Evolutionary conservation across 192 early-diverging fungal species (phyloP), one percentile per base, ranked within the genome.

Genomic region (Gryganskiella cystojenkinii): DNA sequence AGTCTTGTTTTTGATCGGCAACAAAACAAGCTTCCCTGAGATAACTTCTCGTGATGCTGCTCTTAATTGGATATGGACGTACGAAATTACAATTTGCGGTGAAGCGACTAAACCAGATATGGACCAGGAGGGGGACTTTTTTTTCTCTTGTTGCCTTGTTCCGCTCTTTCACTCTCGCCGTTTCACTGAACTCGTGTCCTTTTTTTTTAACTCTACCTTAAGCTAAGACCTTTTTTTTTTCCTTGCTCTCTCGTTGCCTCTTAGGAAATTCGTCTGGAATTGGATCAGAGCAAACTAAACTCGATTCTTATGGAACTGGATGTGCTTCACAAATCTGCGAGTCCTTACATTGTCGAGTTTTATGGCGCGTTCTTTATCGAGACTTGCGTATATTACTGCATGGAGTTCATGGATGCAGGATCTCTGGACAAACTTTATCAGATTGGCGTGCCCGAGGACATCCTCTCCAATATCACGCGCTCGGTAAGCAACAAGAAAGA

Each of bases 331-430:
- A 91, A 94, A 72, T 90, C 91, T 47, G 82, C 87, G 46, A 94
- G 91, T 66, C 89, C 93, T 2, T 94, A 91, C 58, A 98, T 99
- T 84, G 93, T 99, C n/a, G 95, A 97, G 31, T 99, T 99, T 69
- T 99, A 98, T 83, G 97, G 97, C 8, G 95, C 96, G 0, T 99
- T 98, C 81, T 95, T 96, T 61, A 90, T 95, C 64, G 96, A 98
- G 70, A 91, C 91, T n/a, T 95, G 94, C 79, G 96, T 98, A 10
- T 98, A 97, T 79, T 95, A 95, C 70, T 95, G 93, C 70, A 99
- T 99, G 95, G 97, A 99, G 81, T 99, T 88, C 70, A 99, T 99
- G 97, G 97, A 99, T 68, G 93, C 89, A 49, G 96, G 96, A 44
- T 96, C 95, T n/a, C 70, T 98, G 42, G 95, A 97, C 67, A 88